These are phyloP conservation scores for Metschnikowia corniflorae DNA, from an alignment of 805 yeast genomes.

Conservation along the genomic window DNA sequence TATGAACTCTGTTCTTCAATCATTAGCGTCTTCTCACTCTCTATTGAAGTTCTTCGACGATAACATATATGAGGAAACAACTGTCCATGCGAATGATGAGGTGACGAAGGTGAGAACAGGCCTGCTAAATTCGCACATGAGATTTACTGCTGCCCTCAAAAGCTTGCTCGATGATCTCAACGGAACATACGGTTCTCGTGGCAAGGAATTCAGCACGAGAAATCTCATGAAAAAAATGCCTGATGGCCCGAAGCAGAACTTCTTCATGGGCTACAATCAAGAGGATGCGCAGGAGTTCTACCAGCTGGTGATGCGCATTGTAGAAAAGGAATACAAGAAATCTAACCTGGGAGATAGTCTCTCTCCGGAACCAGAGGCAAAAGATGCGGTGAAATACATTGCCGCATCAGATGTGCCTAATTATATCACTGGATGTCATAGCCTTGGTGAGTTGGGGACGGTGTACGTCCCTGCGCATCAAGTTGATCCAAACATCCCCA, in stretches of 20 bases:
- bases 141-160: conserved; percentile 53
- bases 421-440: conserved; percentile 36
- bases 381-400: conserved; percentile 19
- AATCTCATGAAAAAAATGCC: conserved; percentile 63
- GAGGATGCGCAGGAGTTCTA: conserved; percentile 97
- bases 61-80: conserved; percentile 27
- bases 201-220: conserved; percentile 61
- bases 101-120: conserved; percentile 19
- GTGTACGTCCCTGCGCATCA: conserved; percentile 71
- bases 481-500: conserved; percentile 65
- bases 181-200: conserved; percentile 47
- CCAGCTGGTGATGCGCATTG: conserved; percentile 66
- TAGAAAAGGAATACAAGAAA: conserved; percentile 56
- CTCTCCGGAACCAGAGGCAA: conserved; percentile 23
- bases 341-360: conserved; percentile 18
- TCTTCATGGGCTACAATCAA: conserved; percentile 82
- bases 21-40: conserved; percentile 69
- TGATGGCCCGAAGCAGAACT: conserved; percentile 72
- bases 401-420: conserved; percentile 23
- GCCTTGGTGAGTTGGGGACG: conserved; percentile 57
- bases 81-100: conserved; percentile 21
- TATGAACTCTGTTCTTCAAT: conserved; percentile 87
- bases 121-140: conserved; percentile 24
- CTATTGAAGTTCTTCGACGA: conserved; percentile 53
- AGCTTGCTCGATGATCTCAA: conserved; percentile 55